Conservation (phyloP, 192 early-diverging fungal species). For the Backusella westeae region DNA sequence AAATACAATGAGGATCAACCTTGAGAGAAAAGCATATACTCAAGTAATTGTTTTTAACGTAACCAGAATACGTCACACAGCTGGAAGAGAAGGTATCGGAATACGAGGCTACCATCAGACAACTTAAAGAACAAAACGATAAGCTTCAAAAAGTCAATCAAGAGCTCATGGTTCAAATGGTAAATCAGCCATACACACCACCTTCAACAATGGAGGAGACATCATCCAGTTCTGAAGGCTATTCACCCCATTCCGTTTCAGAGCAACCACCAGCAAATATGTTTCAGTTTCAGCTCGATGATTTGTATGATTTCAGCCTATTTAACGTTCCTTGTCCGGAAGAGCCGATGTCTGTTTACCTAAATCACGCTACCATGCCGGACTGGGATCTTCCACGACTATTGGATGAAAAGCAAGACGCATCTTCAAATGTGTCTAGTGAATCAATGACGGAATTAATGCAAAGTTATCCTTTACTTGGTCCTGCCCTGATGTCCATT, state of each 20-base stretch:
- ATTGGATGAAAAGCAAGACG: conserved; percentile 6
- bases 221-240: conserved; percentile 3
- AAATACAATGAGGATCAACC: background rate
- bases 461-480: conserved; percentile 23
- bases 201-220: background rate
- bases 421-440: background rate
- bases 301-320: conserved; percentile 4
- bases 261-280: background rate
- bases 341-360: background rate
- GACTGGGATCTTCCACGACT: conserved; percentile 14
- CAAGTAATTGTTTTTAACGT: background rate
- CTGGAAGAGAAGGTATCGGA: conserved; percentile 18
- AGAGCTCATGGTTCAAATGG: background rate
- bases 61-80: conserved; percentile 16
- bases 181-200: background rate
- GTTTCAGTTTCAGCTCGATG: conserved; percentile 6
- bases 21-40: background rate
- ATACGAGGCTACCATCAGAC: conserved; percentile 5
- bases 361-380: conserved; percentile 7
- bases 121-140: background rate
- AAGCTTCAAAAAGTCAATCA: conserved; percentile 8
- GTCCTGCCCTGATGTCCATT: conserved; percentile 30
- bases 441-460: background rate
- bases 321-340: background rate
- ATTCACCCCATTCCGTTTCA: background rate